phyloP scores from a whole-genome alignment of 1,139 yeast species.

The Scheffersomyces illinoinensis region DNA sequence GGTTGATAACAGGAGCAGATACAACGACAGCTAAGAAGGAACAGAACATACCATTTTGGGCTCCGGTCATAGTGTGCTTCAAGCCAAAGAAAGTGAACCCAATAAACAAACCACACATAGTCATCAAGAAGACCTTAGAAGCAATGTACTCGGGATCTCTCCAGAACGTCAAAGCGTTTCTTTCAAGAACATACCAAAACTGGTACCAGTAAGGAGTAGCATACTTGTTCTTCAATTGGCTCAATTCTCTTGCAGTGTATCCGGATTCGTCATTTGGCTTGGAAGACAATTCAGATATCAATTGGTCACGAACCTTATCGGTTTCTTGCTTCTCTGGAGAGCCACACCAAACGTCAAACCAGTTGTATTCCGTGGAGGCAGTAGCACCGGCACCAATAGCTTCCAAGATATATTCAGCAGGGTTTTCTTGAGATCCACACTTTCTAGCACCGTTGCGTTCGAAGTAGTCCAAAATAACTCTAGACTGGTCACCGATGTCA shows the following conservation, averaged over 20 bases:
- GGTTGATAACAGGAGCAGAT: constrained; percentile 51
- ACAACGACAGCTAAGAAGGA: constrained; percentile 52
- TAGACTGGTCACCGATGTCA: constrained; percentile 49
- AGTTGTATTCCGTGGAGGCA: constrained; percentile 45
- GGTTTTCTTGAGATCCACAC: constrained; percentile 42
- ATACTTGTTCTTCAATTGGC: constrained; percentile 21
- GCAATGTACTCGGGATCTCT: constrained; percentile 45
- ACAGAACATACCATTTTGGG: constrained; percentile 54
- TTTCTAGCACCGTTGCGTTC: constrained; percentile 11
- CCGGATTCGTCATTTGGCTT: constrained; percentile 2
- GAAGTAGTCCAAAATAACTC: constrained; percentile 8
- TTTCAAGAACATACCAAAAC: constrained; percentile 29
- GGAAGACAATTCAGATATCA: constrained; percentile 15
- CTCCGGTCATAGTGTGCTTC: constrained; percentile 43
- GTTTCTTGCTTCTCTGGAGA: constrained; percentile 38
- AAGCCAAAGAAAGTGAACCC: constrained; percentile 54
- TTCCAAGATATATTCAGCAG: constrained; percentile 67
- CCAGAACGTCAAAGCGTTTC: constrained; percentile 41
- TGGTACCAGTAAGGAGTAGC: constrained; percentile 42
- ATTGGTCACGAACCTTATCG: constrained; percentile 17
- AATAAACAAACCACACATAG: constrained; percentile 45
- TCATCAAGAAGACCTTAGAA: constrained; percentile 46
- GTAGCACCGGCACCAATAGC: constrained; percentile 73
- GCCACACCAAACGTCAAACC: constrained; percentile 47
- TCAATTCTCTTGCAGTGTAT: constrained; percentile 6